Evolutionary conservation across 1,139 yeast genomes (phyloP).

Genomic region (Yamadazyma triangularis): DNA sequence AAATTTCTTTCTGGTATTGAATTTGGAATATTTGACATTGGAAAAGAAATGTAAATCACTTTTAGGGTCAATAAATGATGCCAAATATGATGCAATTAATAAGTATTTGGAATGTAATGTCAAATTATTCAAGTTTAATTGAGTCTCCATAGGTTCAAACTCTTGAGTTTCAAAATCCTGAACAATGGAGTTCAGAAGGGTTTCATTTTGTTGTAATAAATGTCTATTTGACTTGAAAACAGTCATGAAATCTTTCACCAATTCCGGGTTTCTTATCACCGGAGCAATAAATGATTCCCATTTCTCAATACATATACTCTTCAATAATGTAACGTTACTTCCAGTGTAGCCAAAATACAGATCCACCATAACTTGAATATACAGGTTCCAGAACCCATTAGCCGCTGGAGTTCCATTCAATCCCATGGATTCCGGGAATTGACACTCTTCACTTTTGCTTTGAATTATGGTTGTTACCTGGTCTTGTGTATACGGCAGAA

Average conservation of each 20-base stretch:
- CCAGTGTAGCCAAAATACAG: slow-evolving; percentile 52
- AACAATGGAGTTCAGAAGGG: slow-evolving; percentile 32
- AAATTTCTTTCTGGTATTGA: slow-evolving; percentile 28
- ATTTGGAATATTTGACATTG: slow-evolving; percentile 46
- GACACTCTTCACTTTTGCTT: slow-evolving; percentile 19
- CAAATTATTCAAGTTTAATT: slow-evolving; percentile 28
- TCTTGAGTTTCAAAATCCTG: slow-evolving; percentile 21
- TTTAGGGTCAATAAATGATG: slow-evolving; percentile 60
- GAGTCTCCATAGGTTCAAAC: slow-evolving; percentile 18
- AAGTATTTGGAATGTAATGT: slow-evolving; percentile 58
- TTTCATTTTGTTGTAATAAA: slow-evolving; percentile 35
- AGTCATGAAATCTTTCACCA: slow-evolving; percentile 38
- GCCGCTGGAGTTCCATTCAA: slow-evolving; percentile 20
- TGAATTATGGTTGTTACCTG: slow-evolving; percentile 38
- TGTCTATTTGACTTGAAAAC: slow-evolving; percentile 42
- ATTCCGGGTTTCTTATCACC: slow-evolving; percentile 25
- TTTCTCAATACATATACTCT: slow-evolving; percentile 36
- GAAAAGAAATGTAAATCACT: slow-evolving; percentile 60
- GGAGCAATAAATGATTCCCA: slow-evolving; percentile 53
- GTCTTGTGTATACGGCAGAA: slow-evolving; percentile 40
- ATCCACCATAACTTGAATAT: slow-evolving; percentile 47
- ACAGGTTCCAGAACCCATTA: slow-evolving; percentile 43
- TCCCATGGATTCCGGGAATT: slow-evolving; percentile 6
- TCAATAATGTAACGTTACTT: slow-evolving; percentile 41
- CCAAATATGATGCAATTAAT: slow-evolving; percentile 65